These are phyloP conservation scores for Nannizzia gypsea DNA, from an alignment of 2,329 filamentous ascomycete genomes.

Conservation along the genomic window DNA sequence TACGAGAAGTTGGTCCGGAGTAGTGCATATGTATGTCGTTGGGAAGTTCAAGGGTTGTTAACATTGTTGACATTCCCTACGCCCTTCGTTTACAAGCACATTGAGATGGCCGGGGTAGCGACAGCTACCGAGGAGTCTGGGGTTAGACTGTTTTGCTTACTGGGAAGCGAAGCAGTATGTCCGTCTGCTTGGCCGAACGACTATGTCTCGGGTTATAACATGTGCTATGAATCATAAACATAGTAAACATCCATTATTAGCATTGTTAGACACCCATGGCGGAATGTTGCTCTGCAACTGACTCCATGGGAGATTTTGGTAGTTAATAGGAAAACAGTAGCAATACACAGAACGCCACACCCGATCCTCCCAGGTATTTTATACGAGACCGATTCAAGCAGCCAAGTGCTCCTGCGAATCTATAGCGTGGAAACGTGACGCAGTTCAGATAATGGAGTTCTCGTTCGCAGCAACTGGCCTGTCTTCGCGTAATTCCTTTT, in stretches of 20 bases:
- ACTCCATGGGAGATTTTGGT: too few relatives aligned
- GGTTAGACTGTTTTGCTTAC: not conserved
- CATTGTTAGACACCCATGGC: too few relatives aligned
- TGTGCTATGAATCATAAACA: too few relatives aligned
- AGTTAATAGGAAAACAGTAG: too few relatives aligned
- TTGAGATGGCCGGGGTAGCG: too few relatives aligned
- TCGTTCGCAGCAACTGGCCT: constrained; percentile 9
- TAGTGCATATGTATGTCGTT: not conserved
- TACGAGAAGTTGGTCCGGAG: not conserved
- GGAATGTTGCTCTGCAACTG: too few relatives aligned
- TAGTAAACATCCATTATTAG: too few relatives aligned
- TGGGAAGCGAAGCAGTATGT: too few relatives aligned
- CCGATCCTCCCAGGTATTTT: not conserved
- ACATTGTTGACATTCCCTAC: not conserved
- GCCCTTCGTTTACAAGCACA: not conserved
- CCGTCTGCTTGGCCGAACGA: too few relatives aligned
- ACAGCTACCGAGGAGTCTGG: too few relatives aligned
- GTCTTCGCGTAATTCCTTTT: constrained; percentile 8
- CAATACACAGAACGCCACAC: too few relatives aligned
- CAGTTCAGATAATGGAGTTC: not conserved
- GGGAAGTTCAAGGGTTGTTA: not conserved
- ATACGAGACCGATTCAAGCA: not conserved
- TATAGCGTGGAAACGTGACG: not conserved
- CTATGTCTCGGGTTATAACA: too few relatives aligned
- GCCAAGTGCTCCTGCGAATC: not conserved